Base-by-base conservation (phyloP, 768 basidiomycete species). In the Termitomyces heimii region DNA sequence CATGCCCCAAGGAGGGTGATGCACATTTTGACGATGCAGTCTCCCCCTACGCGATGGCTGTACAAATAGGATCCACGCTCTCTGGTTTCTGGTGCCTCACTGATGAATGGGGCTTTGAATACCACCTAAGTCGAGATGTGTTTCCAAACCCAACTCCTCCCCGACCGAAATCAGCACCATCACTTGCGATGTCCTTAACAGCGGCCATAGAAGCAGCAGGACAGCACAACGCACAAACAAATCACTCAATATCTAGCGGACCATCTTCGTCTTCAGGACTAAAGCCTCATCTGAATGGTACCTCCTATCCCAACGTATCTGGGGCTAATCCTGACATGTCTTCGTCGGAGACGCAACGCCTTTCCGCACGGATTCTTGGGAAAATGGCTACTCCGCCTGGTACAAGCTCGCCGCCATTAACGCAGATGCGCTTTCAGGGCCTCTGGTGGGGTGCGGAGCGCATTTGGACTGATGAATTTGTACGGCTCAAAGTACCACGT, bases 371-470 rank as follows among this genome's bases (percentile, higher is more conserved):
- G 42, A 63, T 67, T 24, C 54, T 69, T 39, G 67, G 67, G 48
- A 50, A 63, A 52, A 53, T 66, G 54, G 50, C 63, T 63, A 52
- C 61, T 60, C 47, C 65, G 61, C 39, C 53, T 35, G 20, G 62
- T 47, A 28, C 46, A 35, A 48, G 28, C n/a, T 53, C 62, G 47
- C 46, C 64, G 22, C 53, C 58, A 8, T 39, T 46, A 45, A 72
- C 70, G 0, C 86, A 89, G 64, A 78, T 71, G 49, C 75, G 83
- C 42, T 92, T 83, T 66, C 89, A 92, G 65, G 90, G 90, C 1
- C 66, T 94, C 8, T 96, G 92, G 92, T 90, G 89, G 87, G 94
- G 94, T 8, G 83, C 86, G 1, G 93, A 94, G 65, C 80, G 90
- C 31, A 89, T 94, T 53, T 96, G 93, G 92, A 75, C 80, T 5